A percentile compares a stretch with the other conserved stretches of the same genome.
Conservation (phyloP, 768 basidiomycete species). For the Coprinopsis sp. region DNA sequence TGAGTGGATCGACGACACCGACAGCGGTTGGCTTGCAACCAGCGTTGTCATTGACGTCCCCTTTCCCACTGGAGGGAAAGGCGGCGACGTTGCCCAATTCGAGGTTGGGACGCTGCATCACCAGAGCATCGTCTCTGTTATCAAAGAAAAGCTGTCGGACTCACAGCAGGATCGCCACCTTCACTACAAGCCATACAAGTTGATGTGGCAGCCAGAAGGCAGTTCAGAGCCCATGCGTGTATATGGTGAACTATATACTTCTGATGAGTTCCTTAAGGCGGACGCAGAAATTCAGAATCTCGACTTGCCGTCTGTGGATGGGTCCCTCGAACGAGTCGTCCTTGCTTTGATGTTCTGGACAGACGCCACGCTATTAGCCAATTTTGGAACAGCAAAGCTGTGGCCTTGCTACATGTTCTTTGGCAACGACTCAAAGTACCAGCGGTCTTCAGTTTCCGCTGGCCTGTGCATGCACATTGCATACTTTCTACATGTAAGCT, state of each 20-base stretch:
- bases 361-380: constrained; percentile 28
- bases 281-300: constrained; percentile 2
- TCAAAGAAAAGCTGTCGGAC: constrained; percentile 8
- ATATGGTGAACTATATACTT: constrained; percentile 15
- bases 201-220: constrained; percentile 6
- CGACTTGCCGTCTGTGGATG: background rate
- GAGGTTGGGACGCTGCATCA: constrained; percentile 13
- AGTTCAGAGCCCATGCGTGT: constrained; percentile 10
- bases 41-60: constrained; percentile 25
- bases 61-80: constrained; percentile 11
- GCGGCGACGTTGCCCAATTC: constrained; percentile 14
- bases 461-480: constrained; percentile 31
- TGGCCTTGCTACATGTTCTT: constrained; percentile 31
- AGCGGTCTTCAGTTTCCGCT: constrained; percentile 17
- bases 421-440: constrained; percentile 37
- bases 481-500: constrained; percentile 32
- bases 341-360: constrained; percentile 26
- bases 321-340: constrained; percentile 16
- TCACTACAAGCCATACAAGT: constrained; percentile 14
- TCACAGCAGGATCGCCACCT: constrained; percentile 6
- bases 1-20: background rate
- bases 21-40: constrained; percentile 14
- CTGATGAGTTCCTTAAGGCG: constrained; percentile 16
- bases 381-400: constrained; percentile 26
- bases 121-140: constrained; percentile 7